A percentile compares a stretch with the other conserved stretches of the same genome.
Conservation (phyloP, 495 filamentous ascomycete genomes). For the Aspergillus haitiensis region DNA sequence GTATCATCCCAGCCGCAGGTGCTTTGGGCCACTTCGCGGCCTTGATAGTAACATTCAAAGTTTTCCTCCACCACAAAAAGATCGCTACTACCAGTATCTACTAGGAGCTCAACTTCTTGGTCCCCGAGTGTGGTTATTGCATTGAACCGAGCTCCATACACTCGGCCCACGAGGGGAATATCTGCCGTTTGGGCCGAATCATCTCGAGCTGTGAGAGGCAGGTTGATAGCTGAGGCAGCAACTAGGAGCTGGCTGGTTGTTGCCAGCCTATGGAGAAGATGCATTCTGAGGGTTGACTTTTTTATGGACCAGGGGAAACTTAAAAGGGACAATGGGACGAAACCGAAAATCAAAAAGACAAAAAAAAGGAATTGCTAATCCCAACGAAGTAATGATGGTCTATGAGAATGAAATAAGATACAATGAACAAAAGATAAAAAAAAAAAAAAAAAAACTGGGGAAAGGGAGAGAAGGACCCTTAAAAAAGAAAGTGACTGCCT, state of each 20-base stretch:
- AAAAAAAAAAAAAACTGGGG: not conserved
- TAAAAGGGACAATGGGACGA: not conserved
- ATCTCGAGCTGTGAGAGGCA: not conserved
- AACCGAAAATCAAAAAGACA: too few species aligned
- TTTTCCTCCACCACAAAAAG: conserved; percentile 54
- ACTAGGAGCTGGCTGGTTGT: not conserved
- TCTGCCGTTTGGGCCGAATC: not conserved
- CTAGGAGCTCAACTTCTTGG: conserved; percentile 47
- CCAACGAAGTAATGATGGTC: too few species aligned
- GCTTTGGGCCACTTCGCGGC: conserved; percentile 25
- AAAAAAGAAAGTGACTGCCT: too few species aligned
- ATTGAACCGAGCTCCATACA: conserved; percentile 29
- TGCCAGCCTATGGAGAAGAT: not conserved
- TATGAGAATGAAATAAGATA: not conserved
- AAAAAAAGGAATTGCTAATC: not conserved
- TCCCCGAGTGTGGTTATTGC: conserved; percentile 25
- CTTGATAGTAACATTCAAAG: conserved; percentile 46
- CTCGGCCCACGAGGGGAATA: not conserved
- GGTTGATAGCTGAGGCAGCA: not conserved
- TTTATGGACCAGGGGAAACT: not conserved
- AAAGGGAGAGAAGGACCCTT: not conserved
- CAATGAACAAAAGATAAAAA: not conserved
- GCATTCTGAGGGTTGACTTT: not conserved
- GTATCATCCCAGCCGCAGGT: conserved; percentile 48
- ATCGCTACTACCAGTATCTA: conserved; percentile 66